Base-by-base conservation (phyloP, 441 rosid genomes). In the Gossypium laxum region DNA sequence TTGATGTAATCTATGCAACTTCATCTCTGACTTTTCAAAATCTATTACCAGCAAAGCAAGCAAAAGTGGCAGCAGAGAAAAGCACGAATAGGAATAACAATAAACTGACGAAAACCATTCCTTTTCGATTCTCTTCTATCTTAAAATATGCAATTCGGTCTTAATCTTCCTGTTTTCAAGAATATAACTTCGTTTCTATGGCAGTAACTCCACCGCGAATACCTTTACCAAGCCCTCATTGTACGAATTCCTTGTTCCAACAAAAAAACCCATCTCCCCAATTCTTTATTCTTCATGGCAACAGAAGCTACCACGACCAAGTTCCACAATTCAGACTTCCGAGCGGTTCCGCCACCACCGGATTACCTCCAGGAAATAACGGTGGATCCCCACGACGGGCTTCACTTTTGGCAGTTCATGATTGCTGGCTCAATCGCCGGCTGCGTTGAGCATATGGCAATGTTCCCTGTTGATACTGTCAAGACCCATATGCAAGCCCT, bases 351-450 rank as follows among this genome's bases (percentile, higher is more conserved):
- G 1, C 85, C 74, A 24, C 80, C 79, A 8, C 78, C 77, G 12
- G 87, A 80, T 38, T 77, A 56, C 52, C 75, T 62, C 50, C 86
- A 85, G 4, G 88, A 85, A 43, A 54, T 81, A n/a, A 1, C 76
- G 3, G 80, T 76, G 18, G 60, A 82, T 3, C 59, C 83, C 63
- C 92, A 84, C 79, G 89, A 86, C 51, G 89, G 91, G 19, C 98
- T 92, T 48, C 82, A 75, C 34, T 94, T 86, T 76, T 86, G 93
- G 94, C 96, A 92, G 70, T 93, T 85, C 78, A 92, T 92, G 98
- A 74, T 85, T 50, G 91, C 98, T 56, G 97, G 97, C 50, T 92
- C 98, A 6, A 74, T 94, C 19, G 98, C 98, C 48, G 98, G 98
- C 11, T 83, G 84, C 15, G 84, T 89, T 38, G 98, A 94, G 72